Conservation (phyloP, 2,329 filamentous ascomycete genomes). For the Hymenoscyphus repandus region DNA sequence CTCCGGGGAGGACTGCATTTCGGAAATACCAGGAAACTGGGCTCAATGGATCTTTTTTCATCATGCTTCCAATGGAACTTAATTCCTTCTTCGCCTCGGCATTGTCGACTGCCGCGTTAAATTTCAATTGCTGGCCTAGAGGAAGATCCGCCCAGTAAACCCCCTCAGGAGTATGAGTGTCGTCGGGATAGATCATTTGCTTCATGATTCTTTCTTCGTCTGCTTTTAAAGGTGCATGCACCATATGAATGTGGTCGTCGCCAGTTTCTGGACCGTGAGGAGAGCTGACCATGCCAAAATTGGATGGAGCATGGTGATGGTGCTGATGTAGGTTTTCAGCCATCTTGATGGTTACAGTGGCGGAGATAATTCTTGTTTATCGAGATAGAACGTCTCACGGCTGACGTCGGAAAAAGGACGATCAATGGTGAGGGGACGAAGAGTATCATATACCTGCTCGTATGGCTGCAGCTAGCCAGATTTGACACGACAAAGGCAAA, state of each 20-base stretch:
- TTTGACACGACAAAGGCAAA: too few relatives aligned
- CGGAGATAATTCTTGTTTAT: not conserved
- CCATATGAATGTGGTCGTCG: slow-evolving; percentile 23
- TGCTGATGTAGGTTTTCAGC: slow-evolving; percentile 20
- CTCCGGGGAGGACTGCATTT: slow-evolving; percentile 88
- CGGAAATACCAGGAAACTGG: slow-evolving; percentile 82
- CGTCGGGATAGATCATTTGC: slow-evolving; percentile 78
- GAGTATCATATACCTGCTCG: too few relatives aligned
- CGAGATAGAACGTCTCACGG: not conserved
- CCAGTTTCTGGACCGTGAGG: slow-evolving; percentile 32
- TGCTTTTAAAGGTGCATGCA: slow-evolving; percentile 10
- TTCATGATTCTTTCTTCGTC: slow-evolving; percentile 62
- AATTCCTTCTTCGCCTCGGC: slow-evolving; percentile 67
- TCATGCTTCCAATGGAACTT: slow-evolving; percentile 64
- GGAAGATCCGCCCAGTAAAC: slow-evolving; percentile 91
- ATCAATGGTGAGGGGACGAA: not conserved
- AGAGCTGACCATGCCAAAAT: slow-evolving; percentile 20
- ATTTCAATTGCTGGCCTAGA: slow-evolving; percentile 61
- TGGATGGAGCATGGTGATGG: slow-evolving; percentile 25
- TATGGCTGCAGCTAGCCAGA: too few relatives aligned
- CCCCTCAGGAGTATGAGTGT: slow-evolving; percentile 77
- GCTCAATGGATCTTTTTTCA: slow-evolving; percentile 79
- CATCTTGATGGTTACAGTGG: slow-evolving; percentile 17
- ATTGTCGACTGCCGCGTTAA: slow-evolving; percentile 69
- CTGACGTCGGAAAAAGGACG: not conserved